phyloP scores from a whole-genome alignment of 75 land plant species.

The Cryptomeria japonica region DNA sequence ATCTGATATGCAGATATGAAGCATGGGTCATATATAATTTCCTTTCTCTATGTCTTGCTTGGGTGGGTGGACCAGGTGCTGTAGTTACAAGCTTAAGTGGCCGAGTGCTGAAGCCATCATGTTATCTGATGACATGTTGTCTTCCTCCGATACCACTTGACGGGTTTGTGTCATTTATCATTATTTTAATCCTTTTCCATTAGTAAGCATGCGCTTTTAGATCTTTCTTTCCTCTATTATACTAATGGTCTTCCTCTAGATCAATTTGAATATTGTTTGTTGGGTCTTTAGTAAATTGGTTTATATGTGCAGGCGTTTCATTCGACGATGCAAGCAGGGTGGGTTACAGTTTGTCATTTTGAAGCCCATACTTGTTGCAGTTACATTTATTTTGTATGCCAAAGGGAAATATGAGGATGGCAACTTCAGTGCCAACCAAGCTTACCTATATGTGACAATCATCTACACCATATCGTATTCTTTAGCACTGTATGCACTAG shows the following conservation, averaged over 20 bases:
- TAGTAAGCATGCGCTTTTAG: not conserved
- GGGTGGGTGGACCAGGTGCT: constrained; percentile 98
- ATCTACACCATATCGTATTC: constrained; percentile 93
- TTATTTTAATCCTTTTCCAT: not conserved
- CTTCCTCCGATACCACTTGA: constrained; percentile 88
- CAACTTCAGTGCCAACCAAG: constrained; percentile 73
- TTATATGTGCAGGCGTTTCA: constrained; percentile 76
- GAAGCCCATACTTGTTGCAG: constrained; percentile 85
- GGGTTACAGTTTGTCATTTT: constrained; percentile 91
- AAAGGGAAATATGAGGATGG: constrained; percentile 91
- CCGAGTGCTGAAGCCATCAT: constrained; percentile 80
- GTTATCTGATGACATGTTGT: constrained; percentile 95
- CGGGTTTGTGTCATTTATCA: constrained; percentile 55
- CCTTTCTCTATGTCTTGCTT: constrained; percentile 91
- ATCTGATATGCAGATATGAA: constrained; percentile 73
- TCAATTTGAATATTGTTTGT: constrained; percentile 1
- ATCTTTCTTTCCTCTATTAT: not conserved
- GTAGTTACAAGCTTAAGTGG: constrained; percentile 89
- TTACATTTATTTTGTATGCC: constrained; percentile 77
- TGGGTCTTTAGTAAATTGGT: not conserved
- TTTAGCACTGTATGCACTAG: constrained; percentile 79
- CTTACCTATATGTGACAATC: constrained; percentile 85
- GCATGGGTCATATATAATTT: constrained; percentile 99
- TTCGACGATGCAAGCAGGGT: constrained; percentile 94
- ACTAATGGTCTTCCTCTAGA: not conserved